These are phyloP conservation scores for Chrysanthemum lavandulifolium DNA, from an alignment of 129 eudicot genomes.

Conservation along the genomic window DNA sequence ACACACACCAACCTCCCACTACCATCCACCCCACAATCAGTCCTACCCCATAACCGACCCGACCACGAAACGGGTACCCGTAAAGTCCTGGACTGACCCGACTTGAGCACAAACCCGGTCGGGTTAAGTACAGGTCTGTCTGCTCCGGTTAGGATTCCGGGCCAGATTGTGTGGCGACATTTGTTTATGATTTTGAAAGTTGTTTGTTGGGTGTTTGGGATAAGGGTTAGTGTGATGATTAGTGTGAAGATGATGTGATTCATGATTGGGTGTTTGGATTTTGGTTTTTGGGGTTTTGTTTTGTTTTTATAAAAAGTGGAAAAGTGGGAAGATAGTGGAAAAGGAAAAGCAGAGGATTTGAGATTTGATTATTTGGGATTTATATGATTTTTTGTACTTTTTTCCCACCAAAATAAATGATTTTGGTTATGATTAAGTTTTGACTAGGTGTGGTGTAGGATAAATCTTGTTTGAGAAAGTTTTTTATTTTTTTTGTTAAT, in stretches of 20 bases:
- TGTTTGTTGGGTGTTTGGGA: conserved; percentile 31
- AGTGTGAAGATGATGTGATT: background rate
- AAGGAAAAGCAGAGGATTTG: background rate
- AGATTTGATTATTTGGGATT: background rate
- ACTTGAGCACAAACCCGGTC: conserved; percentile 55
- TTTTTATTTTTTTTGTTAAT: too few species aligned
- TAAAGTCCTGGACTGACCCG: conserved; percentile 62
- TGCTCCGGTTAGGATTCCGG: conserved; percentile 84
- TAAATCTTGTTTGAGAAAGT: too few species aligned
- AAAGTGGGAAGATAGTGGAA: conserved; percentile 8
- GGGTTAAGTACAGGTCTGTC: conserved; percentile 48
- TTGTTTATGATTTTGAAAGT: conserved; percentile 65
- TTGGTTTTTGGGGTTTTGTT: background rate
- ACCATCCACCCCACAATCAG: conserved; percentile 49
- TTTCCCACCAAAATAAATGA: conserved; percentile 2
- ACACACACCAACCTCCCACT: conserved; percentile 53
- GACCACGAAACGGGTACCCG: conserved; percentile 67
- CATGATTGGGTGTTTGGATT: background rate
- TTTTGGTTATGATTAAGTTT: background rate
- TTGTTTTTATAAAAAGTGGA: background rate
- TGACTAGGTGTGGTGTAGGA: too few species aligned
- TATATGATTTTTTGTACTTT: background rate
- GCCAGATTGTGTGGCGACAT: conserved; percentile 83
- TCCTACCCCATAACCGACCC: conserved; percentile 92
- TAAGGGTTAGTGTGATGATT: background rate